Evolutionary conservation across 352 stramenopile species (phyloP).

Genomic region (Pythium sukuiense): DNA sequence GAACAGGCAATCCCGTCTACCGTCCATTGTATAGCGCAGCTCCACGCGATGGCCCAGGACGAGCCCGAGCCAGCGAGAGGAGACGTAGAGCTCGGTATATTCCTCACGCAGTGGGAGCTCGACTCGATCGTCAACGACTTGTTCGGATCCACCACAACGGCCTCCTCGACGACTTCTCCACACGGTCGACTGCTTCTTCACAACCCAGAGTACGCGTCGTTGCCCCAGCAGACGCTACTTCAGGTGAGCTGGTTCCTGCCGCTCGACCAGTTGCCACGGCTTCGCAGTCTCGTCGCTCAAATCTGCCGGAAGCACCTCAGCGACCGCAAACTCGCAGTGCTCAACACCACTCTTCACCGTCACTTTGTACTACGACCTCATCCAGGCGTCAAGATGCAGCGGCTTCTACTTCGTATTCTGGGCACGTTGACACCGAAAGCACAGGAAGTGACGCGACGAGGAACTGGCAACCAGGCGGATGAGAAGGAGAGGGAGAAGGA

Average conservation of each 20-base stretch:
- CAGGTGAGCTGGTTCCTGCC: conserved; percentile 68
- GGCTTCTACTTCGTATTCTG: conserved; percentile 40
- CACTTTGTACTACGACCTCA: conserved; percentile 49
- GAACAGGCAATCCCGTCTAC: conserved; percentile 51
- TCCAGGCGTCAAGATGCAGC: conserved; percentile 37
- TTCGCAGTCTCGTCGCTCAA: conserved; percentile 52
- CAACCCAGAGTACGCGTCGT: conserved; percentile 16
- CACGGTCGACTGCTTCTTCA: conserved; percentile 6
- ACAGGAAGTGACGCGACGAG: background rate
- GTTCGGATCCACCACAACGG: conserved; percentile 14
- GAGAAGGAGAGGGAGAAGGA: background rate
- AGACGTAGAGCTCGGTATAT: conserved; percentile 34
- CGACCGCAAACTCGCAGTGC: conserved; percentile 46
- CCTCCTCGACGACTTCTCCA: conserved; percentile 1
- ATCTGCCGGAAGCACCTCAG: conserved; percentile 56
- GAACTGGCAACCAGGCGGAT: conserved; percentile 1
- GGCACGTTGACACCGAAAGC: background rate
- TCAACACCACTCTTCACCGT: conserved; percentile 50
- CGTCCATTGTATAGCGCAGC: conserved; percentile 38
- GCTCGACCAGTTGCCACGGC: conserved; percentile 45
- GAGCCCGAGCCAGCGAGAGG: conserved; percentile 11
- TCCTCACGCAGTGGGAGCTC: conserved; percentile 60
- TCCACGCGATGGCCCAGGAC: conserved; percentile 35
- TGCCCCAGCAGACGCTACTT: conserved; percentile 34
- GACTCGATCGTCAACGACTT: conserved; percentile 42